These are phyloP conservation scores for Dionaea muscipula DNA, from an alignment of 179 eudicot species.

Conservation along the genomic window DNA sequence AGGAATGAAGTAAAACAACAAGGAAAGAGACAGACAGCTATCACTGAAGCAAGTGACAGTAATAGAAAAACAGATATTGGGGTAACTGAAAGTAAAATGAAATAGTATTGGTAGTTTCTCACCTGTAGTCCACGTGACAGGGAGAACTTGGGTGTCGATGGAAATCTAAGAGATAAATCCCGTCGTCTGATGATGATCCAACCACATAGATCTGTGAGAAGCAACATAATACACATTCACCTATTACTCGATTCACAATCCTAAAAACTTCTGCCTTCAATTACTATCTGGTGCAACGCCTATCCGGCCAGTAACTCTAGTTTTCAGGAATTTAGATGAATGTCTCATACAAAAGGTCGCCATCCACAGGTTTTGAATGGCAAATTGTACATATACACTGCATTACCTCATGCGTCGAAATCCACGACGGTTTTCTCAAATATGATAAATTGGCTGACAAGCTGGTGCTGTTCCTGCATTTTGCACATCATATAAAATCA, in stretches of 20 bases:
- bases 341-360: too few relatives aligned
- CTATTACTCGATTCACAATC: too few relatives aligned
- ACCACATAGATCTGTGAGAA: constrained; percentile 55
- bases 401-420: constrained; percentile 55
- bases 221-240: background rate
- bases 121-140: constrained; percentile 78
- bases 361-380: too few relatives aligned
- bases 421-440: constrained; percentile 72
- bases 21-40: too few relatives aligned
- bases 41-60: too few relatives aligned
- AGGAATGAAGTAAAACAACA: too few relatives aligned
- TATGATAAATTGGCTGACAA: constrained; percentile 24
- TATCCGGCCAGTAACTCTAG: too few relatives aligned
- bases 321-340: too few relatives aligned
- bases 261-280: too few relatives aligned
- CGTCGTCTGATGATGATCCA: constrained; percentile 57
- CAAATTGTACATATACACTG: constrained; percentile 1
- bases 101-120: constrained; percentile 9
- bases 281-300: too few relatives aligned
- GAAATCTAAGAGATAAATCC: constrained; percentile 73
- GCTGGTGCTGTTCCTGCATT: constrained; percentile 34
- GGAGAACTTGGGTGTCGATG: constrained; percentile 56
- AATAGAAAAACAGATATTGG: too few relatives aligned
- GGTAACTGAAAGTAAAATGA: background rate
- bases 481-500: constrained; percentile 5